These are phyloP conservation scores for Neotropicomus parvogracilis DNA, from an alignment of 1,284 basidiomycete species.

Conservation along the genomic window DNA sequence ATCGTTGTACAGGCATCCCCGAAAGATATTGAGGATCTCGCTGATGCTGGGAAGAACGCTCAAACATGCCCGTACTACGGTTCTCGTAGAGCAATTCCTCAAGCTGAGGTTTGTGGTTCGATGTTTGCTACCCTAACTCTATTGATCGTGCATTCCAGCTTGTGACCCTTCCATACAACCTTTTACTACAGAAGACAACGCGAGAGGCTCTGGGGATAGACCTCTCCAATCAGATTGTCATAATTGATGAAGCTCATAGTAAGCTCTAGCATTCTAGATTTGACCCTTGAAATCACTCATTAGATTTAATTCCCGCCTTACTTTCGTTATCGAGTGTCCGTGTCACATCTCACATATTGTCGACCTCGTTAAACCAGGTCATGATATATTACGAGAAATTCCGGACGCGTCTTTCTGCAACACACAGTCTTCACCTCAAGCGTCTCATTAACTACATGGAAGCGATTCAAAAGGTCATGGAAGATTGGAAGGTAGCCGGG, in stretches of 20 bases:
- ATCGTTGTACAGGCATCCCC: constrained; percentile 64
- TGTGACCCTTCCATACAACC: constrained; percentile 90
- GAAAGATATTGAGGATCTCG: constrained; percentile 94
- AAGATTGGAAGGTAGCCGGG: constrained; percentile 41
- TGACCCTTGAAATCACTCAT: constrained; percentile 1
- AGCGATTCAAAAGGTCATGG: constrained; percentile 58
- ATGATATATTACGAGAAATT: constrained; percentile 79
- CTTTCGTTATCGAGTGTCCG: constrained; percentile 80
- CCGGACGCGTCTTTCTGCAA: constrained; percentile 66
- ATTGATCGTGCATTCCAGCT: constrained; percentile 47
- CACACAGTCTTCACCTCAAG: constrained; percentile 77
- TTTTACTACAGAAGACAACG: constrained; percentile 81
- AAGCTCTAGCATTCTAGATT: constrained; percentile 30
- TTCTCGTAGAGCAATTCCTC: constrained; percentile 79
- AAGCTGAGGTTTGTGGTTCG: constrained; percentile 72
- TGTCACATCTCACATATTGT: constrained; percentile 59
- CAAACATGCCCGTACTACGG: constrained; percentile 93
- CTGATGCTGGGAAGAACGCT: constrained; percentile 60
- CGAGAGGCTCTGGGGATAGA: constrained; percentile 86
- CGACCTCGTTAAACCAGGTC: constrained; percentile 73
- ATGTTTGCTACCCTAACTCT: background rate
- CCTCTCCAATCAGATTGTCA: constrained; percentile 77
- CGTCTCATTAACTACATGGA: constrained; percentile 74
- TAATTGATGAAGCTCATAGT: constrained; percentile 98
- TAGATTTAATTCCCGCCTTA: constrained; percentile 85